These are phyloP conservation scores for Pestalotiopsis sp. DNA, from an alignment of 2,329 filamentous ascomycete genomes.

Conservation along the genomic window DNA sequence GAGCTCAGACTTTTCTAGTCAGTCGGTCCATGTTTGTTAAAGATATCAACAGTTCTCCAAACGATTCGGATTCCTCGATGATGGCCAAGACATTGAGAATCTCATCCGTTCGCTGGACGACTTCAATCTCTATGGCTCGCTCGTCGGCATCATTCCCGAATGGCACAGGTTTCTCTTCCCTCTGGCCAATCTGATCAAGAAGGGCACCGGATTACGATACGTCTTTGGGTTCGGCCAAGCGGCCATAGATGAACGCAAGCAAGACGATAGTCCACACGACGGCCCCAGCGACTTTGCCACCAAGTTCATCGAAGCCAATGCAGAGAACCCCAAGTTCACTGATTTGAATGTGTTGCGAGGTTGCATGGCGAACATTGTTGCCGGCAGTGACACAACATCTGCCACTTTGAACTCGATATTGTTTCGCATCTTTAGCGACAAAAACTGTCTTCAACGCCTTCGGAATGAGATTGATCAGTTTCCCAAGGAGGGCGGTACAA, in stretches of 20 bases:
- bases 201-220: neutral
- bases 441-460: slow-evolving; percentile 33
- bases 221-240: neutral
- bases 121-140: neutral
- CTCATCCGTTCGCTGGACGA: neutral
- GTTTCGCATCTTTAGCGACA: slow-evolving; percentile 30
- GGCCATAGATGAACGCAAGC: neutral
- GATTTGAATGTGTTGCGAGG: neutral
- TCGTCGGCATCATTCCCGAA: neutral
- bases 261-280: neutral
- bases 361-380: neutral
- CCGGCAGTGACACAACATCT: neutral
- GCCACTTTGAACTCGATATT: slow-evolving; percentile 19
- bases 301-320: neutral
- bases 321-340: neutral
- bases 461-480: slow-evolving; percentile 37
- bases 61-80: neutral
- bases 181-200: neutral
- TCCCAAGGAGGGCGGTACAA: neutral
- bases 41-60: neutral
- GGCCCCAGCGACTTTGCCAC: neutral
- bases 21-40: neutral
- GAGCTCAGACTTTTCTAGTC: neutral
- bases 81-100: neutral
- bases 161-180: neutral